Percentiles rank a stretch among this genome's conserved stretches.
Conservation (phyloP, 1,284 basidiomycete genomes). For the Gomphus bonarii region DNA sequence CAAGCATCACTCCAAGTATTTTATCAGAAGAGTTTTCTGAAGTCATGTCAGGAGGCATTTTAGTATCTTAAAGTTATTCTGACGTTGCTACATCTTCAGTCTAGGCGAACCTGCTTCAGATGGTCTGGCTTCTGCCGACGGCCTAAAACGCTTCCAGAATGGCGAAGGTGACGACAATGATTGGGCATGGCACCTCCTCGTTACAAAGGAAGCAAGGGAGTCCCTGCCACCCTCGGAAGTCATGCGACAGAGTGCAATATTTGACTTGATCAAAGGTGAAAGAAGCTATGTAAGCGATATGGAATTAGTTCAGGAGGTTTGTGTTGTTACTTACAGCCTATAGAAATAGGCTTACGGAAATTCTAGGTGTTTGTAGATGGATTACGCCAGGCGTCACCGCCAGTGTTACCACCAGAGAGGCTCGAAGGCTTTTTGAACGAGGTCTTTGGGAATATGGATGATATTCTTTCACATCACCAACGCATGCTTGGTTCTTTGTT, state of each 20-base stretch:
- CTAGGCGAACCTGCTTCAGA: conserved; percentile 39
- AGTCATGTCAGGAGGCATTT: conserved; percentile 36
- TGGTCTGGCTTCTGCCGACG: conserved; percentile 26
- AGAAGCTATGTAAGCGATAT: conserved; percentile 71
- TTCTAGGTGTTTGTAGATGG: conserved; percentile 58
- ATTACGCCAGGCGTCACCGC: conserved; percentile 41
- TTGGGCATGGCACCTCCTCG: conserved; percentile 69
- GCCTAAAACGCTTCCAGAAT: conserved; percentile 40
- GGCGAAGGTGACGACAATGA: conserved; percentile 49
- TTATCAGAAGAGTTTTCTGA: conserved; percentile 41
- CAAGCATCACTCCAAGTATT: conserved; percentile 17
- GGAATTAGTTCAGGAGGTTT: conserved; percentile 53
- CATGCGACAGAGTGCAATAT: conserved; percentile 70
- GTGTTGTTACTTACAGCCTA: conserved; percentile 9
- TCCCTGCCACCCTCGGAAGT: conserved; percentile 64
- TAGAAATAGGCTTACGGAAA: background rate
- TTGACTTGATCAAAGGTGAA: conserved; percentile 77
- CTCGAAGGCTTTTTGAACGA: conserved; percentile 52
- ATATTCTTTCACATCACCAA: conserved; percentile 55
- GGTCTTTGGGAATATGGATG: conserved; percentile 66
- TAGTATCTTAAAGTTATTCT: conserved; percentile 15
- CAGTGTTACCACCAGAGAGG: conserved; percentile 35
- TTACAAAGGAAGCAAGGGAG: conserved; percentile 55
- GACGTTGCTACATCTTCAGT: conserved; percentile 20
- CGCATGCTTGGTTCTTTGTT: conserved; percentile 58